These are phyloP conservation scores for Firmiana major DNA, from an alignment of 345 rosid species.

Conservation along the genomic window DNA sequence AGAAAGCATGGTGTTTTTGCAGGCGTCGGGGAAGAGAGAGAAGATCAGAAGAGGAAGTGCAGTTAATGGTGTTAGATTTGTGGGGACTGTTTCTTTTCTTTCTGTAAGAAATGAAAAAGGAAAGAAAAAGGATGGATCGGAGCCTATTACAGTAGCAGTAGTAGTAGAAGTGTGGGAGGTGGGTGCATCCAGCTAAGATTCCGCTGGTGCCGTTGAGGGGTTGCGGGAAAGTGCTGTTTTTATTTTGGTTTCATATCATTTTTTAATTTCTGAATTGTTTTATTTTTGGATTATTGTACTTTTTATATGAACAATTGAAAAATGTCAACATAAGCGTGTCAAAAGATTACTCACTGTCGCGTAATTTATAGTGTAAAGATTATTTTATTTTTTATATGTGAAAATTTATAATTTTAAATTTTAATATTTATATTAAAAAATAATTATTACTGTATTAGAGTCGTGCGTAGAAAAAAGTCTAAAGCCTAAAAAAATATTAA, in stretches of 20 bases:
- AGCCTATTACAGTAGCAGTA: background rate
- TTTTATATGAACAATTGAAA: no score
- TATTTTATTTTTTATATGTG: no score
- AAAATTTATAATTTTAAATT: no score
- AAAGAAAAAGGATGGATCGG: background rate
- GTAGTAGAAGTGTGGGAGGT: background rate
- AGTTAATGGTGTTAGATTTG: constrained; percentile 14
- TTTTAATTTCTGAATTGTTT: no score
- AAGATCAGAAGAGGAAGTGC: constrained; percentile 1
- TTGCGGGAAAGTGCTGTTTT: background rate
- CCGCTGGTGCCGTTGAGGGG: constrained; percentile 30
- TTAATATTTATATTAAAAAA: no score
- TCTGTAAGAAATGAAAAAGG: background rate
- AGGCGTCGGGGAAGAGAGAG: background rate
- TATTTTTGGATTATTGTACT: no score
- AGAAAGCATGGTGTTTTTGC: constrained; percentile 40
- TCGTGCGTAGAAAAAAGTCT: no score
- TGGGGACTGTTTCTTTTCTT: background rate
- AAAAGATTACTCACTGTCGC: no score
- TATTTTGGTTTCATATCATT: background rate
- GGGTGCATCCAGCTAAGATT: constrained; percentile 87
- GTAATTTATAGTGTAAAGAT: no score
- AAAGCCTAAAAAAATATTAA: no score
- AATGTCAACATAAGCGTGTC: no score
- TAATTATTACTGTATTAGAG: no score